phyloP scores from a whole-genome alignment of 495 filamentous ascomycete species.

The Cryomyces antarcticus region DNA sequence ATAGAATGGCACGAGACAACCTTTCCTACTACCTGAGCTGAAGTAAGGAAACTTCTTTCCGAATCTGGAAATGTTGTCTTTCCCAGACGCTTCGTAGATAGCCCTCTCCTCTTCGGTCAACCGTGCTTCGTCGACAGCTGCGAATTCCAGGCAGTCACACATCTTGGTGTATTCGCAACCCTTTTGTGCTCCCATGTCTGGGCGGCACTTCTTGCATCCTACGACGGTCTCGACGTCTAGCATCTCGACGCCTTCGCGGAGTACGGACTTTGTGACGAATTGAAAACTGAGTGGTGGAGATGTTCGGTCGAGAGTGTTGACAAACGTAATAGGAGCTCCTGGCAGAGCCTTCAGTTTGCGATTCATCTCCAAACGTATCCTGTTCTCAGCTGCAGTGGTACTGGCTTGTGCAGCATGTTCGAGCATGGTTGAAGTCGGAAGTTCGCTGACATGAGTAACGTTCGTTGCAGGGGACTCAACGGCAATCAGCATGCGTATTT shows the following conservation, averaged over 20 bases:
- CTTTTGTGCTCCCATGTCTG: slow-evolving; percentile 19
- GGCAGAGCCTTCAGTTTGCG: slow-evolving; percentile 8
- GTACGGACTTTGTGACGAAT: slow-evolving; percentile 15
- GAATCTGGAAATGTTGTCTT: slow-evolving; percentile 8
- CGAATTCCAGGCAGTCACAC: slow-evolving; percentile 21
- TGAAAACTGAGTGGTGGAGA: slow-evolving; percentile 17
- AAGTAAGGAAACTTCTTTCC: slow-evolving; percentile 22
- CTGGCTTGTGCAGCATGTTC: slow-evolving; percentile 4
- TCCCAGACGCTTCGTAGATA: slow-evolving; percentile 2
- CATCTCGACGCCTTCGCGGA: slow-evolving; percentile 15
- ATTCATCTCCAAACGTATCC: slow-evolving; percentile 13
- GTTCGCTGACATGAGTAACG: neutral
- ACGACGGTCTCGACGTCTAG: slow-evolving; percentile 9
- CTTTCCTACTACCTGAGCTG: slow-evolving; percentile 3
- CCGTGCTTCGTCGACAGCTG: slow-evolving; percentile 14
- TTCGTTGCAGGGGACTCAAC: too few species aligned
- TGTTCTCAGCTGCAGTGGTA: slow-evolving; percentile 4
- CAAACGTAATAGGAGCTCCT: slow-evolving; percentile 7
- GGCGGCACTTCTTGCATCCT: slow-evolving; percentile 16
- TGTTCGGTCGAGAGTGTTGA: slow-evolving; percentile 13
- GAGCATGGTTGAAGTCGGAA: slow-evolving; percentile 16
- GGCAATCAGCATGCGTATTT: too few species aligned
- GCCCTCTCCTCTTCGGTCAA: slow-evolving; percentile 3
- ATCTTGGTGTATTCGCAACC: slow-evolving; percentile 19
- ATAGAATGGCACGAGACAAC: slow-evolving; percentile 20